Evolutionary conservation across 495 filamentous ascomycete genomes (phyloP), one percentile per base, ranked within the genome.

Genomic region (Xeromyces bisporus): DNA sequence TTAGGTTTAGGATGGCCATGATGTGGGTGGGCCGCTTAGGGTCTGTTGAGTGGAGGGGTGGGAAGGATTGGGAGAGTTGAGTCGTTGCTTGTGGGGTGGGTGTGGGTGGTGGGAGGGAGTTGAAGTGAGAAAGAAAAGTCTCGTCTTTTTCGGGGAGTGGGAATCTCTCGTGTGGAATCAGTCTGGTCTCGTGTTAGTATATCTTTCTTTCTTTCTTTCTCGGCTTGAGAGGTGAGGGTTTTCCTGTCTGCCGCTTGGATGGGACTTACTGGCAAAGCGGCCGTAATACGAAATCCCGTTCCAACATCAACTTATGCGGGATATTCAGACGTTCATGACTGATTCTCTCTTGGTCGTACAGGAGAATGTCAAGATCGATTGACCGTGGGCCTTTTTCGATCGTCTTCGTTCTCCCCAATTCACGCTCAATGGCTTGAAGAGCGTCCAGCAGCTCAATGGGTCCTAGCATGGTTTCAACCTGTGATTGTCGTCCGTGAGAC

Each of bases 1-100:
- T 94, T 35, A 93, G 61, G 57, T 97, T 97, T 31, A 94, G 65
- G 41, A 97, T 91, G 18, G 81, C 78, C 89, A 97, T 96, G 24
- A 94, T 54, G 32, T 73, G 69, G 1, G 86, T 94, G 26, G 58
- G 59, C 26, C 80, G 75, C 31, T 53, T 59, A 0, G 73, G 58
- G 36, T 72, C 62, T 18, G 76, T 68, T 14, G 78, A 63, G 24
- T 69, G 66, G 4, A 93, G 55, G 1, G 75, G 64, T 8, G 67
- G 58, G 23, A 74, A 62, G 26, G 47, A 42, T 6, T 61, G 38
- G 2, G 71, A 71, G 32, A 92, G 64, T 10, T 75, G 76, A 0
- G 80, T 83, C 33, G 78, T 78, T 24, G 80, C 70, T 6, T 78
- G 55, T 0, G 78, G 65, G 2, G 47, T 48, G 28, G 58, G 44